Percentiles rank a stretch among this genome's conserved stretches.
phyloP scores from a whole-genome alignment of 805 yeast genomes.

The Schizosaccharomyces octosporus region DNA sequence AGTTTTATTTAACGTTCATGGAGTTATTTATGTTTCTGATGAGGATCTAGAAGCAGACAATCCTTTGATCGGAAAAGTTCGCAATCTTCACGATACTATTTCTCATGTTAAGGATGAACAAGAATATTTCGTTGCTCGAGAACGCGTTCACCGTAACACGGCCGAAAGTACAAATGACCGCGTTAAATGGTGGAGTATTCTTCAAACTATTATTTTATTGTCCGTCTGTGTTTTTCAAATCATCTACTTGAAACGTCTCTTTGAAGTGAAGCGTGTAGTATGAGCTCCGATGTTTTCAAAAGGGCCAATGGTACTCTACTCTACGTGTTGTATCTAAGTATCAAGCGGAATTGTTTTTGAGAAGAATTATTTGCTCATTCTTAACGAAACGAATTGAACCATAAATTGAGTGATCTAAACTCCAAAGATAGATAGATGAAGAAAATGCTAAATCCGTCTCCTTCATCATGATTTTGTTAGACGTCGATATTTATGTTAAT shows the following conservation, averaged over 20 bases:
- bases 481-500: too few species aligned
- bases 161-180: slow-evolving; percentile 93
- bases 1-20: slow-evolving; percentile 85
- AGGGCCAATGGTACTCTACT: too few species aligned
- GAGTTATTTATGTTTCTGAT: slow-evolving; percentile 63
- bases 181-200: slow-evolving; percentile 92
- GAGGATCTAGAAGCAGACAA: slow-evolving; percentile 38
- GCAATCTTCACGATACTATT: slow-evolving; percentile 46
- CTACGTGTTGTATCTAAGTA: too few species aligned
- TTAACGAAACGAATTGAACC: too few species aligned
- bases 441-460: too few species aligned
- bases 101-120: slow-evolving; percentile 75
- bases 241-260: slow-evolving; percentile 77
- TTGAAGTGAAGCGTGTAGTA: slow-evolving; percentile 79
- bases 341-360: too few species aligned
- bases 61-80: slow-evolving; percentile 54
- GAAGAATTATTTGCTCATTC: too few species aligned
- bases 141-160: slow-evolving; percentile 91
- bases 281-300: slow-evolving; percentile 12
- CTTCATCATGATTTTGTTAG: too few species aligned
- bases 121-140: slow-evolving; percentile 79
- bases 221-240: slow-evolving; percentile 80
- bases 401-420: too few species aligned
- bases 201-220: slow-evolving; percentile 70
- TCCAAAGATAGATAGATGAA: too few species aligned